phyloP scores from a whole-genome alignment of 179 eudicot species.

The Corrigiola litoralis region DNA sequence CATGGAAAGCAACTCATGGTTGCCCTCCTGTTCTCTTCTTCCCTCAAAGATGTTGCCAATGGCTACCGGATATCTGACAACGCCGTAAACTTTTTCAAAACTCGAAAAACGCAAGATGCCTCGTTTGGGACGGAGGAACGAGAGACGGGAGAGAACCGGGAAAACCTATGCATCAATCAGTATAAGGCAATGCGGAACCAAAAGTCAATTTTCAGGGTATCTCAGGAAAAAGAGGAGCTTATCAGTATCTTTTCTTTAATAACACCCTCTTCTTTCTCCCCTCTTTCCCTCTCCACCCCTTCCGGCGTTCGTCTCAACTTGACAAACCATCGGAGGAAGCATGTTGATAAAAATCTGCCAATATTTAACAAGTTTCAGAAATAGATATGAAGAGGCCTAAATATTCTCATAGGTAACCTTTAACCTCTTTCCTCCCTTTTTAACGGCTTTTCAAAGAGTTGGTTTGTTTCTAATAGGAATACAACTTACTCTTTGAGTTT shows the following conservation, averaged over 20 bases:
- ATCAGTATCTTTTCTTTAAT: not conserved
- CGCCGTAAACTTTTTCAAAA: not conserved
- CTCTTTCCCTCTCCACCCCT: conserved; percentile 16
- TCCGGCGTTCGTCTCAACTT: conserved; percentile 13
- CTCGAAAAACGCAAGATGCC: not conserved
- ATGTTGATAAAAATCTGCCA: conserved; percentile 6
- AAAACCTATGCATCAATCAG: not conserved
- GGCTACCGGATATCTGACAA: not conserved
- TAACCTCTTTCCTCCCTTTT: conserved; percentile 13
- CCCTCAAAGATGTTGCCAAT: not conserved
- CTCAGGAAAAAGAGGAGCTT: conserved; percentile 19
- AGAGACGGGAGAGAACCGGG: not conserved
- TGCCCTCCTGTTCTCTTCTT: conserved; percentile 14
- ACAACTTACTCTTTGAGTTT: not conserved
- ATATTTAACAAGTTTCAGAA: conserved; percentile 1
- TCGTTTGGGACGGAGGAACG: not conserved
- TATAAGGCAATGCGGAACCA: no score
- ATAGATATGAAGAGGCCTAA: conserved; percentile 19
- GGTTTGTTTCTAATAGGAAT: not conserved
- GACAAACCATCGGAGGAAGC: conserved; percentile 8
- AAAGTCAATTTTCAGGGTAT: not conserved
- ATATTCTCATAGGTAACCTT: conserved; percentile 15
- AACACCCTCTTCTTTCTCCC: not conserved
- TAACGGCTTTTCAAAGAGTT: conserved; percentile 5
- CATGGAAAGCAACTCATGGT: conserved; percentile 49